Conservation (phyloP, 1,139 yeast genomes). For the Saccharomycopsis crataegensis region DNA sequence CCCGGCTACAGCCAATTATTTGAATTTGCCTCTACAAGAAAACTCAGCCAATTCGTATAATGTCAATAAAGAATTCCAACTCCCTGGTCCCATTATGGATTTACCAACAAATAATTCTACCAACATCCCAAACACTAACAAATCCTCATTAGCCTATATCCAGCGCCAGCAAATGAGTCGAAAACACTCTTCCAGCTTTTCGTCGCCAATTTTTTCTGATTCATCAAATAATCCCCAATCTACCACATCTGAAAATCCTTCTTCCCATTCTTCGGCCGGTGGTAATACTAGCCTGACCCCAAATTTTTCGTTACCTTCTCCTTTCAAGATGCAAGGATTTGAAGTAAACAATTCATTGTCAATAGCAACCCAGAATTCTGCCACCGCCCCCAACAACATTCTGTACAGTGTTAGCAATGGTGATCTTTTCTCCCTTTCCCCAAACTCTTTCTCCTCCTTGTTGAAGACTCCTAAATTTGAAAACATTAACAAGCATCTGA, state of each 20-base stretch:
- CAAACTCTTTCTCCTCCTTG: slow-evolving; percentile 11
- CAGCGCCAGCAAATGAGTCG: too few relatives aligned
- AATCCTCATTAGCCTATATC: too few relatives aligned
- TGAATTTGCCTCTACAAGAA: slow-evolving; percentile 10
- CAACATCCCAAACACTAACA: background rate
- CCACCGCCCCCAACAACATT: background rate
- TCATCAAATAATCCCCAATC: background rate
- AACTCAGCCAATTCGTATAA: background rate
- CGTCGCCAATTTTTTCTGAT: background rate
- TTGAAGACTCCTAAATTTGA: slow-evolving; percentile 16
- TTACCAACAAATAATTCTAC: slow-evolving; percentile 5
- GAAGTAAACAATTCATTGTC: too few relatives aligned
- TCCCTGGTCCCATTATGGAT: slow-evolving; percentile 16
- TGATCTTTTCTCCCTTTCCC: slow-evolving; percentile 15
- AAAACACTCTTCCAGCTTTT: background rate
- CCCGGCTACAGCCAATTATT: slow-evolving; percentile 11
- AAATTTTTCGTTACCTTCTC: background rate
- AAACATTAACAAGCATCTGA: background rate
- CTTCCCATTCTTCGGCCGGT: too few relatives aligned
- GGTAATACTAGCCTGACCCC: background rate
- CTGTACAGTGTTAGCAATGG: background rate
- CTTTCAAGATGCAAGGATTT: too few relatives aligned
- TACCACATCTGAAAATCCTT: too few relatives aligned
- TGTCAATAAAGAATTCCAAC: slow-evolving; percentile 11
- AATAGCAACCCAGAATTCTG: too few relatives aligned